Evolutionary conservation across 306 rosid species (phyloP), one percentile per base, ranked within the genome.

Genomic region (Fragaria iinumae): DNA sequence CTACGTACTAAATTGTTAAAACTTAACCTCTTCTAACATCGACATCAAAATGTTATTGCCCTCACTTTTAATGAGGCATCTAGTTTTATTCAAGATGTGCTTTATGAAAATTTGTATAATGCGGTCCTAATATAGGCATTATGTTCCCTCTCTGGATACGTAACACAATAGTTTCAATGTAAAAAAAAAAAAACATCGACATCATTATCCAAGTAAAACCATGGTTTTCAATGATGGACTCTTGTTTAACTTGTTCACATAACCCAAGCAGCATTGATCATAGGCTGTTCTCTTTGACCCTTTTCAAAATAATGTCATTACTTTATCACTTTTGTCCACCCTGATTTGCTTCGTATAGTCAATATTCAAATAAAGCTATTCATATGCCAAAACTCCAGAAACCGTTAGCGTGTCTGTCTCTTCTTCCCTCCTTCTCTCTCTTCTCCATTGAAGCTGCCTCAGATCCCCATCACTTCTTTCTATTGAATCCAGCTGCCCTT

Each of bases 321-420:
- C 45, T 64, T 6, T 6, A 63, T 8, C 2, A 64, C 13, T 64
- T 64, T 64, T 21, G 69, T 34, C 20, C 69, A 17, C 23, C 69
- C 69, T 64, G 41, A 64, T 32, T 64, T 34, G 21, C 21, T 32
- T 64, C 1, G 8, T 8, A 64, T 63, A 63, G 44, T 63, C 68
- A 63, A 63, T 63, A 63, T 63, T 32, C 68, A 32, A 32, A 63
- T 34, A 34, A 64, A 16, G 44, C 44, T 34, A 64, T 64, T 64
- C 69, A 17, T 32, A 17, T 32, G 69, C 69, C 69, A 64, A 64
- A 63, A 29, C n/a, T 32, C 67, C 67, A 63, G 67, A 63, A 60
- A 64, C 69, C 21, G 67, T 66, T 38, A 4, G 48, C 48, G 47
- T 38, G 27, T 64, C 23, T 65, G 47, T 65, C 27, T 20, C 48